Base-by-base conservation (phyloP, 495 filamentous ascomycete species). In the Tuber indicum region DNA sequence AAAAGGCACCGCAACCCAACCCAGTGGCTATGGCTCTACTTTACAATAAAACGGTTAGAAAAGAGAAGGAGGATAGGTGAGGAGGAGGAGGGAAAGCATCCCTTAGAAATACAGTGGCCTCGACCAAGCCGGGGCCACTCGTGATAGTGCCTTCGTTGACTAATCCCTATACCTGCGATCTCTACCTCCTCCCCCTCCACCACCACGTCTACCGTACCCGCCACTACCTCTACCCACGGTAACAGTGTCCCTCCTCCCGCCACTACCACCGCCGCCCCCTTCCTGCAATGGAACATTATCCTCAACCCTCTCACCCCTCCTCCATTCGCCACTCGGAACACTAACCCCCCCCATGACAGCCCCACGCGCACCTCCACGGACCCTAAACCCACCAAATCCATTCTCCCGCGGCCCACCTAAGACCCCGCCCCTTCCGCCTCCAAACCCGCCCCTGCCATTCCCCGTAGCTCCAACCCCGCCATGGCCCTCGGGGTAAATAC, bases 401-500 rank as follows among this genome's bases (percentile, higher is more conserved):
- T 85, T 87, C 75, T 88, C 87, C 70, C 86, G 84, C 80, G 86
- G 87, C 44, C 86, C 87, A 46, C 82, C 84, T 70, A 84, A 75
- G 74, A 85, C 84, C 23, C 84, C 83, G 1, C 83, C 81, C 0
- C 86, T 85, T 12, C 83, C 74, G 47, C 86, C 81, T 32, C 84
- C 81, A 52, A 81, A 81, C 84, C 86, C 84, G 21, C 76, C 79
- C 42, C 81, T 83, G 84, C 86, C 85, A 41, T 75, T 79, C 32
- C 81, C 83, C 17, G 87, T 83, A 12, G 91, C 88, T 73, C 89
- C 90, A 36, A 97, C 90, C n/a, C 88, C 88, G 0, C 93, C 94
- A 81, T 94, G 91, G 69, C 87, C 85, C 82, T 90, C 84, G 23
- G 95, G 93, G 69, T 92, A 90, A 39, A 98, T 90, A 3, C 93